Evolutionary conservation across 345 rosid genomes (phyloP).

Genomic region (Eucalyptus pauciflora): DNA sequence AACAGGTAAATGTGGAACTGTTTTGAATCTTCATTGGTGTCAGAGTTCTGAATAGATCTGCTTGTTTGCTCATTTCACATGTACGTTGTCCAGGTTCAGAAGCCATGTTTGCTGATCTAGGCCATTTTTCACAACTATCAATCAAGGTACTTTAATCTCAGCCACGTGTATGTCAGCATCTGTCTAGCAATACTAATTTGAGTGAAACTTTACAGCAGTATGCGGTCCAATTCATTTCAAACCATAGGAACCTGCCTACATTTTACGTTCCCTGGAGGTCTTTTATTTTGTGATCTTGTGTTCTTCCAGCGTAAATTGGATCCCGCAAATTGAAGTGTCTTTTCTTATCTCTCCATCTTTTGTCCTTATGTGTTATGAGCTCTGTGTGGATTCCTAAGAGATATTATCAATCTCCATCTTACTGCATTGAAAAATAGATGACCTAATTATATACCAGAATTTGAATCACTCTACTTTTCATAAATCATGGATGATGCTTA

Average conservation of each 20-base stretch:
- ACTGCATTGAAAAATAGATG: not conserved
- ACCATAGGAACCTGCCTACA: not conserved
- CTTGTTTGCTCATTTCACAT: not conserved
- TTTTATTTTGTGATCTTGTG: not conserved
- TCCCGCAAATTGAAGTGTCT: not conserved
- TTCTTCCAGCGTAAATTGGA: not conserved
- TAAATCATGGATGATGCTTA: not conserved
- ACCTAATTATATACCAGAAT: not conserved
- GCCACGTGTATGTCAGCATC: not conserved
- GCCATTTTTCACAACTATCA: constrained; percentile 83
- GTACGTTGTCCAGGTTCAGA: constrained; percentile 45
- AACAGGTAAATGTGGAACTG: constrained; percentile 32
- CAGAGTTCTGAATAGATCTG: not conserved
- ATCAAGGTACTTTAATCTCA: constrained; percentile 41
- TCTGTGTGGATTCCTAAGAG: not conserved
- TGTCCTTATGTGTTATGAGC: not conserved
- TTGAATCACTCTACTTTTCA: not conserved
- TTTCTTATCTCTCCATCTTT: not conserved
- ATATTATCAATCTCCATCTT: not conserved
- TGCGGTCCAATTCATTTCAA: not conserved
- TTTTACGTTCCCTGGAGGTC: not conserved
- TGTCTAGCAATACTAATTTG: not conserved
- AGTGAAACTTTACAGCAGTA: not conserved
- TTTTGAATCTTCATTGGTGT: not conserved
- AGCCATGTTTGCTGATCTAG: constrained; percentile 98